These are phyloP conservation scores for Metrosideros polymorpha DNA, from an alignment of 441 rosid species.

Conservation along the genomic window DNA sequence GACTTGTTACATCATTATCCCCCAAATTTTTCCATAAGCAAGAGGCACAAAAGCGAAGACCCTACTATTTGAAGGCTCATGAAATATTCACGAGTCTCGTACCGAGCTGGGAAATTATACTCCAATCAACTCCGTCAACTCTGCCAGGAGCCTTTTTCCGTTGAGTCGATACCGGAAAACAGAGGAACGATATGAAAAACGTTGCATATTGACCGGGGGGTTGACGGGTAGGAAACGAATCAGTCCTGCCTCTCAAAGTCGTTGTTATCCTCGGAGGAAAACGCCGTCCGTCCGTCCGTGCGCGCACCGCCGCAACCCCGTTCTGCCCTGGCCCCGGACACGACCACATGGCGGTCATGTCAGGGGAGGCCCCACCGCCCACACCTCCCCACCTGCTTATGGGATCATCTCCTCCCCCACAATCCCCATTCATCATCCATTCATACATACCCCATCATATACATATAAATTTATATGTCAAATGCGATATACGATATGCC, in stretches of 20 bases:
- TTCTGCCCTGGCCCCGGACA: not conserved
- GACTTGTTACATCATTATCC: not conserved
- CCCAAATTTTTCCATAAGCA: not conserved
- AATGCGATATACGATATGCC: too few species aligned
- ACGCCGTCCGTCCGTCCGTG: not conserved
- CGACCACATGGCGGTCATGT: slow-evolving; percentile 7
- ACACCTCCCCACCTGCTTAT: not conserved
- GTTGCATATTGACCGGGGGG: not conserved
- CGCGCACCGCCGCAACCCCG: not conserved
- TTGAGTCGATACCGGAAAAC: too few species aligned
- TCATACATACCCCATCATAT: too few species aligned
- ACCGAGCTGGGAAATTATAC: too few species aligned
- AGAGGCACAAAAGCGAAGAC: not conserved
- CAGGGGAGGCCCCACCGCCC: slow-evolving; percentile 7
- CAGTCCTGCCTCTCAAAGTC: not conserved
- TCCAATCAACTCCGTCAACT: too few species aligned
- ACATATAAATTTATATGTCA: too few species aligned
- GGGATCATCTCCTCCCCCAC: not conserved
- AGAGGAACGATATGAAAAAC: not conserved
- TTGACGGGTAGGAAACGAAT: not conserved
- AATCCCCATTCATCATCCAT: not conserved
- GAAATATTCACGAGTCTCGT: not conserved
- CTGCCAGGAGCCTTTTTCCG: too few species aligned
- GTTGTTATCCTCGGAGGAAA: not conserved
- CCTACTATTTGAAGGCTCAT: not conserved